Evolutionary conservation across 2,329 filamentous ascomycete species (phyloP).

Genomic region (Biscogniauxia sp.): DNA sequence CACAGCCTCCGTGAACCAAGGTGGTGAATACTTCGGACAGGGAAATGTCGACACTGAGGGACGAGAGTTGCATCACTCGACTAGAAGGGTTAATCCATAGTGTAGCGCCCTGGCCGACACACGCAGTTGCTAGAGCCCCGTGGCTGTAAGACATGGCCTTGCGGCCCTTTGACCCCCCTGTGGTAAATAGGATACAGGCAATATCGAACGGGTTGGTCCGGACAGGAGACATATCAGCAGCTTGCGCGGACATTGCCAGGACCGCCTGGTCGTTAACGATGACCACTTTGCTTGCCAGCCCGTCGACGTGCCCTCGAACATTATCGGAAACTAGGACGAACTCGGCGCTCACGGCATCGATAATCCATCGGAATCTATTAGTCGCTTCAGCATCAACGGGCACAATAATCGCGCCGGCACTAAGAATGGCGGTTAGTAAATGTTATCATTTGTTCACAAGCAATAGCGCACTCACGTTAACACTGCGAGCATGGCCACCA

Average conservation of each 20-base stretch:
- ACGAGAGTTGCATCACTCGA: conserved; percentile 58
- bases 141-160: conserved; percentile 65
- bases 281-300: conserved; percentile 40
- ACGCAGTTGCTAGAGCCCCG: conserved; percentile 52
- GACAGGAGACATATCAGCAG: conserved; percentile 27
- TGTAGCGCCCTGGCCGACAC: conserved; percentile 48
- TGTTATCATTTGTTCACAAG: background rate
- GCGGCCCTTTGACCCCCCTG: conserved; percentile 54
- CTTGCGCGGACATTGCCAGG: conserved; percentile 33
- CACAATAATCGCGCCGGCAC: conserved; percentile 48
- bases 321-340: conserved; percentile 46
- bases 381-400: conserved; percentile 47
- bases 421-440: conserved; percentile 13
- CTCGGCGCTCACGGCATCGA: conserved; percentile 42
- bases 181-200: conserved; percentile 62
- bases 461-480: conserved; percentile 55
- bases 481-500: conserved; percentile 67
- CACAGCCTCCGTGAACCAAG: conserved; percentile 48
- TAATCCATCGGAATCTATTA: conserved; percentile 40
- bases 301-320: conserved; percentile 38
- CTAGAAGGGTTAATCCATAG: conserved; percentile 49
- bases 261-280: conserved; percentile 43
- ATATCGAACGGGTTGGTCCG: conserved; percentile 43
- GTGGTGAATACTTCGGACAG: conserved; percentile 53
- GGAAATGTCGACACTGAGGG: conserved; percentile 54